Evolutionary conservation across 116 monocot genomes (phyloP), one percentile per base, ranked within the genome.

Genomic region (Trichopus zeylanicus): DNA sequence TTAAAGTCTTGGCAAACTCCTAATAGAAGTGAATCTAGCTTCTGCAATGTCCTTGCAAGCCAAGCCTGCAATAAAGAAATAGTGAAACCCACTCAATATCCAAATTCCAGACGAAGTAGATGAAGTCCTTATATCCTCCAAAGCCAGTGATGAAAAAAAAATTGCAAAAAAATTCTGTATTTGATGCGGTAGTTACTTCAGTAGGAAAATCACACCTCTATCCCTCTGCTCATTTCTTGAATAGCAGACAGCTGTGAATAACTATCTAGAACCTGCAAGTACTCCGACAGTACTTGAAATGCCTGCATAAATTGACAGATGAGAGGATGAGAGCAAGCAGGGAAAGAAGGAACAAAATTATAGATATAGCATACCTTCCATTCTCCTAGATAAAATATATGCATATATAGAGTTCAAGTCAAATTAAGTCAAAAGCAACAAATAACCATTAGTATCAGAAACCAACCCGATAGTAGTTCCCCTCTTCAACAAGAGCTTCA

Each of bases 251-350:
- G 75, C 48, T 75, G 80, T 66, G 92, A 85, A 73, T 88, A 88
- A 71, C 72, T 82, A 42, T 98, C 98, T 66, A 98, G 55, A 66
- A 98, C 60, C 74, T 98, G 98, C 58, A 98, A 78, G 56, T 98
- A 98, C 52, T 98, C 98, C 19, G 92, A 76, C 53, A 98, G 66
- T 42, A 98, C 75, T 64, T 79, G 79, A 85, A 98, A 98, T 65
- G 98, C 98, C 98, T 98, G 70, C 30, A 66, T 31, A 12, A 30
- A 1, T 22, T 49, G 23, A 49, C 19, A 49, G 42, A 55, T 31
- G 31, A n/a, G n/a, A n/a, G n/a, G n/a, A n/a, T n/a, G n/a, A n/a
- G n/a, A 53, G 54, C 37, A 46, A 42, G 16, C 13, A 42, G 42
- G 42, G n/a, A 42, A 42, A 16, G 12, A 42, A 42, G 8, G 32